Evolutionary conservation across 805 yeast species (phyloP).

Genomic region (Monosporozyma servazzii): DNA sequence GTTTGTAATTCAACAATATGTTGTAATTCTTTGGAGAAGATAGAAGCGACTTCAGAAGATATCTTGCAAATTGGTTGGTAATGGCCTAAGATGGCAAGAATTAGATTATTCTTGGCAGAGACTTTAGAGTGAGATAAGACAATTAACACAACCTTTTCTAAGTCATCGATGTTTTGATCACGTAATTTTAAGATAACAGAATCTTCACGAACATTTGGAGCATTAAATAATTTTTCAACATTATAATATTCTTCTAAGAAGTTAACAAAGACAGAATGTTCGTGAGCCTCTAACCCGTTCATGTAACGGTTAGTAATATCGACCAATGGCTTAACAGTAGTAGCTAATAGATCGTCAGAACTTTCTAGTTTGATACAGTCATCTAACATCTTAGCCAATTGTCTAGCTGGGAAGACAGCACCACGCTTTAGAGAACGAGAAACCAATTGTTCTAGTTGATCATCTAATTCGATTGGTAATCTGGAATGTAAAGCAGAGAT

Average conservation of each 20-base stretch:
- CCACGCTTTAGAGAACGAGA: constrained; percentile 55
- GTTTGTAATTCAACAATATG: constrained; percentile 81
- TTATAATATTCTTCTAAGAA: constrained; percentile 65
- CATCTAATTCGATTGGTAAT: constrained; percentile 70
- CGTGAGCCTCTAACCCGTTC: constrained; percentile 76
- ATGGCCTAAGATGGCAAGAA: constrained; percentile 73
- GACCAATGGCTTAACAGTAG: constrained; percentile 63
- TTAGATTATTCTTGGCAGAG: constrained; percentile 83
- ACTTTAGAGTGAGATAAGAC: constrained; percentile 89
- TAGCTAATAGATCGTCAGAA: constrained; percentile 43
- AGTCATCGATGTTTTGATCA: constrained; percentile 74
- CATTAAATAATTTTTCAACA: constrained; percentile 71
- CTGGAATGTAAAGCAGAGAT: constrained; percentile 89
- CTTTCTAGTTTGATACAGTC: constrained; percentile 44
- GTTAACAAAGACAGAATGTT: constrained; percentile 61
- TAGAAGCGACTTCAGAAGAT: constrained; percentile 56
- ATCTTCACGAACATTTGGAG: constrained; percentile 71
- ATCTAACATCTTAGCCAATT: constrained; percentile 60
- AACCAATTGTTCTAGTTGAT: constrained; percentile 51
- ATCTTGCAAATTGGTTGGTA: constrained; percentile 75
- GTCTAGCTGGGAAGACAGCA: constrained; percentile 92
- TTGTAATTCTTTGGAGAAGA: constrained; percentile 64
- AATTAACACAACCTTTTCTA: constrained; percentile 59
- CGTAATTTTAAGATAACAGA: constrained; percentile 80
- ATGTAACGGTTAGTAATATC: constrained; percentile 61